These are phyloP conservation scores for Metschnikowia matae DNA, from an alignment of 805 yeast genomes.

Conservation along the genomic window DNA sequence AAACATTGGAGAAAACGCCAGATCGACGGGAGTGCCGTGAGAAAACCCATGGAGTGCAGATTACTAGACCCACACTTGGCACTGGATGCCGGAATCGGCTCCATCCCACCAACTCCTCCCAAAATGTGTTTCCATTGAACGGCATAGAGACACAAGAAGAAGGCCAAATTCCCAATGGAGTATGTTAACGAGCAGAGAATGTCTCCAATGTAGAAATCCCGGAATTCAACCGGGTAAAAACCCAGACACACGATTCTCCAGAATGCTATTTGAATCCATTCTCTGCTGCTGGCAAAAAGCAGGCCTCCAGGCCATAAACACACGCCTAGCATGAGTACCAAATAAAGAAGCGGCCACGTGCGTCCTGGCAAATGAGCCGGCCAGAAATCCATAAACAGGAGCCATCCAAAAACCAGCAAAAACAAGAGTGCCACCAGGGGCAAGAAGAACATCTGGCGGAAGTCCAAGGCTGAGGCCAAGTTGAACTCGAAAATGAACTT, in stretches of 20 bases:
- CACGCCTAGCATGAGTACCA: constrained; percentile 47
- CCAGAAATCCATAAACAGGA: constrained; percentile 71
- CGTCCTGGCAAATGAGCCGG: constrained; percentile 55
- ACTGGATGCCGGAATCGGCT: constrained; percentile 9
- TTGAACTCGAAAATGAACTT: constrained; percentile 89
- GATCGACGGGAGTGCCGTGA: constrained; percentile 77
- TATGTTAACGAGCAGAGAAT: constrained; percentile 85
- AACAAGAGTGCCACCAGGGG: constrained; percentile 58
- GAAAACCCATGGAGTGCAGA: constrained; percentile 77
- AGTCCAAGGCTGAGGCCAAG: constrained; percentile 60
- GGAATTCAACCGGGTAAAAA: constrained; percentile 88
- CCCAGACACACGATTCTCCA: constrained; percentile 80
- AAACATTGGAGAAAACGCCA: constrained; percentile 91
- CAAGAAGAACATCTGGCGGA: constrained; percentile 58
- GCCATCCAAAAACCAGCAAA: constrained; percentile 63
- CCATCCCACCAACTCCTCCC: constrained; percentile 26
- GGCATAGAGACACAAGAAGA: constrained; percentile 80
- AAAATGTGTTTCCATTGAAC: constrained; percentile 60
- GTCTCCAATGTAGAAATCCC: constrained; percentile 92
- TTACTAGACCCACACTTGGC: constrained; percentile 69
- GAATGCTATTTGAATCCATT: constrained; percentile 69
- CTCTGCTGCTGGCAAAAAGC: constrained; percentile 58
- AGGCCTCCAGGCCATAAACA: constrained; percentile 60
- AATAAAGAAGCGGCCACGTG: constrained; percentile 77
- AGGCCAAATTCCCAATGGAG: constrained; percentile 77